Evolutionary conservation across 352 stramenopile genomes (phyloP).

Genomic region (Globisporangium recalcitrans): DNA sequence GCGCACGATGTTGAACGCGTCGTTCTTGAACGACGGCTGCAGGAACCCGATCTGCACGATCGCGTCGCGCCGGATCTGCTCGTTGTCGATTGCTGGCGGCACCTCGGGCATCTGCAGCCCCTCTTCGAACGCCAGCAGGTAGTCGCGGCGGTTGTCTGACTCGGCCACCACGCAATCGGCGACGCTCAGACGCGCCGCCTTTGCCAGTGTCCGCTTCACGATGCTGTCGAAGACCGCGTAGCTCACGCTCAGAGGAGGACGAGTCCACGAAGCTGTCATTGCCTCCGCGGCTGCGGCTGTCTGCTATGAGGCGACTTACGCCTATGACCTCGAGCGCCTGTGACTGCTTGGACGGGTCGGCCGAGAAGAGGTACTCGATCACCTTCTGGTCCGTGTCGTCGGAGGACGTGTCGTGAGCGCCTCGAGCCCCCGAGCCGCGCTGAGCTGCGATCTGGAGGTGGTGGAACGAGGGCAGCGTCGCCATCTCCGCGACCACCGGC

Average conservation of each 20-base stretch:
- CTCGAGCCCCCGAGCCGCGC: conserved; percentile 11
- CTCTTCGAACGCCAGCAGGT: conserved; percentile 31
- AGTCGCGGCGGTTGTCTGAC: conserved; percentile 17
- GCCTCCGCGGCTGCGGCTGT: background rate
- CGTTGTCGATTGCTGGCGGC: conserved; percentile 15
- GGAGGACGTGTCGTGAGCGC: conserved; percentile 15
- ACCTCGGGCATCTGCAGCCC: conserved; percentile 25
- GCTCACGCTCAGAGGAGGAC: conserved; percentile 8
- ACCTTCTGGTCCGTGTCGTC: conserved; percentile 22
- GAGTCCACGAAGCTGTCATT: background rate
- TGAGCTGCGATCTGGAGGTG: conserved; percentile 16
- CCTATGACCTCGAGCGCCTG: conserved; percentile 23
- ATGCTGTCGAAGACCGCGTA: conserved; percentile 20
- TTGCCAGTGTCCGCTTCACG: conserved; percentile 15
- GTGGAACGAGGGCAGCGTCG: conserved; percentile 16
- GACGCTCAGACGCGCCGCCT: conserved; percentile 13
- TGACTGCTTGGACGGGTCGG: conserved; percentile 23
- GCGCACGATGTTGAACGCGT: conserved; percentile 25
- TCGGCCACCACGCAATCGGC: conserved; percentile 23
- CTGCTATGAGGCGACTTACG: conserved; percentile 11
- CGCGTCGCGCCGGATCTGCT: conserved; percentile 22
- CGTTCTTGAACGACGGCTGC: conserved; percentile 6
- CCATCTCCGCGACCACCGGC: conserved; percentile 19
- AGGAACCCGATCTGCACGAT: conserved; percentile 27
- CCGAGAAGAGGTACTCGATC: conserved; percentile 33